A percentile compares a stretch with the other conserved stretches of the same genome.
phyloP scores from a whole-genome alignment of 768 basidiomycete genomes.

The Russula dissimulans region DNA sequence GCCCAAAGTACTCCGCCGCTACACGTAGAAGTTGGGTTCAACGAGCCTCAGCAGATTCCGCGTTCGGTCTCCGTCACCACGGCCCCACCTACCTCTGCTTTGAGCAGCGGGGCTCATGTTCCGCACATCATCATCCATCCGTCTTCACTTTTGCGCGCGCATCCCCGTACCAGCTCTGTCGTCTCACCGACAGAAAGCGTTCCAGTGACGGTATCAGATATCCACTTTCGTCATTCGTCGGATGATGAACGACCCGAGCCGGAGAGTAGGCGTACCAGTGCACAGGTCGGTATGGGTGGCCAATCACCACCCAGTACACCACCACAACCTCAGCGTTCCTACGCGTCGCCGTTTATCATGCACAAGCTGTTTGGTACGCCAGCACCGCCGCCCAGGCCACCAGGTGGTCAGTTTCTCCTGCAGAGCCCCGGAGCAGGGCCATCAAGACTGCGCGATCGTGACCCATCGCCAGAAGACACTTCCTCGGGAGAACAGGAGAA shows the following conservation, averaged over 20 bases:
- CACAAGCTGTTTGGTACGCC: slow-evolving; percentile 26
- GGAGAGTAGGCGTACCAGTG: slow-evolving; percentile 22
- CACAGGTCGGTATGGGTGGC: slow-evolving; percentile 6
- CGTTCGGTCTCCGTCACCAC: slow-evolving; percentile 11
- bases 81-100: background rate
- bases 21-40: slow-evolving; percentile 10
- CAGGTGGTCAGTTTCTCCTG: background rate
- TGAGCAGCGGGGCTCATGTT: background rate
- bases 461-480: background rate
- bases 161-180: slow-evolving; percentile 3
- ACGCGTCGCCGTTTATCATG: slow-evolving; percentile 27
- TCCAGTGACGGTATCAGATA: slow-evolving; percentile 29
- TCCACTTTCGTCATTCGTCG: slow-evolving; percentile 29
- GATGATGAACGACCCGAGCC: slow-evolving; percentile 20
- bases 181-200: slow-evolving; percentile 30
- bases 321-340: slow-evolving; percentile 19
- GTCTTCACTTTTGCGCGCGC: slow-evolving; percentile 19
- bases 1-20: slow-evolving; percentile 4
- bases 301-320: slow-evolving; percentile 24
- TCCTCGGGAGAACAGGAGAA: background rate
- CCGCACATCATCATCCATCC: slow-evolving; percentile 16
- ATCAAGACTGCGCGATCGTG: slow-evolving; percentile 6
- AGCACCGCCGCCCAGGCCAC: background rate
- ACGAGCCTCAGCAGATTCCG: background rate
- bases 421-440: slow-evolving; percentile 13